Conservation (phyloP, 2,329 filamentous ascomycete genomes). For the Aspergillus neoniger region DNA sequence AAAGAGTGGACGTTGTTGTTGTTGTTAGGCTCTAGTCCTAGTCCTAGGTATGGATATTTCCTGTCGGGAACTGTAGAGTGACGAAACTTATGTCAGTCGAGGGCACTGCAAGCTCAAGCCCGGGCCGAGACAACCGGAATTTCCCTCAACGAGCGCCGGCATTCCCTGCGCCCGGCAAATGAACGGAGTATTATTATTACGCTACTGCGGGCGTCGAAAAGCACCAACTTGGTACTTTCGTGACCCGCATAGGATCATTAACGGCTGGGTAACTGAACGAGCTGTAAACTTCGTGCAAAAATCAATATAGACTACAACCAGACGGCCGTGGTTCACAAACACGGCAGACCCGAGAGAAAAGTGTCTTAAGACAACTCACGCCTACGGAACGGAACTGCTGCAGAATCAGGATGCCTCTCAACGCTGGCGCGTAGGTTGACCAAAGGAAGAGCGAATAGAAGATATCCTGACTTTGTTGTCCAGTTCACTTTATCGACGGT, state of each 20-base stretch:
- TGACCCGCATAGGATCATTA: neutral
- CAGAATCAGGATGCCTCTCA: slow-evolving; percentile 36
- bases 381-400: neutral
- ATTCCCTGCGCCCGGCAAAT: slow-evolving; percentile 28
- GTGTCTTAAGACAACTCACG: neutral
- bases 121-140: slow-evolving; percentile 35
- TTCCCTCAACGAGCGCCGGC: slow-evolving; percentile 21
- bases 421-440: slow-evolving; percentile 41
- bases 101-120: slow-evolving; percentile 18
- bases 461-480: slow-evolving; percentile 29
- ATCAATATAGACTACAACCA: neutral
- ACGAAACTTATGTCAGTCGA: slow-evolving; percentile 21
- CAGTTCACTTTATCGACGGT: slow-evolving; percentile 81
- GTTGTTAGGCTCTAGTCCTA: neutral
- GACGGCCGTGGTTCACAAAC: neutral
- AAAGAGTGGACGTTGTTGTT: neutral
- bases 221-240: slow-evolving; percentile 28
- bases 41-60: neutral
- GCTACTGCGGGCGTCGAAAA: slow-evolving; percentile 21
- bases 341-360: neutral
- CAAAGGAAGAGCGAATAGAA: slow-evolving; percentile 6
- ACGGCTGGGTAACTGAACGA: neutral
- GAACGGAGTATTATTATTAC: slow-evolving; percentile 40
- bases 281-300: neutral
- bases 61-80: slow-evolving; percentile 11